phyloP scores from a whole-genome alignment of 2,329 filamentous ascomycete species.

The Verticillium nonalfalfae region DNA sequence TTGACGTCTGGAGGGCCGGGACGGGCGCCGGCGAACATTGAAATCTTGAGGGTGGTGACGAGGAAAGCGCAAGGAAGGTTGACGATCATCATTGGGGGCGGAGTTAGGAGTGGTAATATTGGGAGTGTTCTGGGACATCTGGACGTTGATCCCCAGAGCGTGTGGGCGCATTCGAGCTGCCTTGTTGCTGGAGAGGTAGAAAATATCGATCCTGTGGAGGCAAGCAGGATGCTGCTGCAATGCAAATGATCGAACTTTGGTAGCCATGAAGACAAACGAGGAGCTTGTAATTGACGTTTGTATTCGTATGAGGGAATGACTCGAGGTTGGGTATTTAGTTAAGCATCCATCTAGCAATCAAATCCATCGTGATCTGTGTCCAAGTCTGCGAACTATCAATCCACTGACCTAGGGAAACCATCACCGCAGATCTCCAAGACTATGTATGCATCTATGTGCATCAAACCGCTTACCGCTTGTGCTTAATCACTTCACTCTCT shows the following conservation, averaged over 20 bases:
- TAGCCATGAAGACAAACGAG: no score
- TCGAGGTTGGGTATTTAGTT: not conserved
- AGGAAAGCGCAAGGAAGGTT: slow-evolving; percentile 19
- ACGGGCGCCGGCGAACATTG: slow-evolving; percentile 30
- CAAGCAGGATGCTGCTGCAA: slow-evolving; percentile 3
- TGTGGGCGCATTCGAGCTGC: slow-evolving; percentile 45
- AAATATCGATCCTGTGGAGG: slow-evolving; percentile 19
- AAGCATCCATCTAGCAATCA: not conserved
- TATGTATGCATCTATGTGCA: not conserved
- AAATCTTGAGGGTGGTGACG: slow-evolving; percentile 28
- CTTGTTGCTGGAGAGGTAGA: slow-evolving; percentile 16
- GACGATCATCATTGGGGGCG: slow-evolving; percentile 47
- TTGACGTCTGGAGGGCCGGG: slow-evolving; percentile 47
- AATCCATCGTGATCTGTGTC: not conserved
- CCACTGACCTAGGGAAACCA: not conserved
- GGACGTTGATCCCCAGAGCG: slow-evolving; percentile 12
- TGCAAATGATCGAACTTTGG: not conserved
- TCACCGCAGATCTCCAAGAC: not conserved
- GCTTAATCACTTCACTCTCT: slow-evolving; percentile 6
- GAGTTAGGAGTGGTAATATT: slow-evolving; percentile 37
- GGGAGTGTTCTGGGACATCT: slow-evolving; percentile 19
- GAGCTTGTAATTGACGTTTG: not conserved
- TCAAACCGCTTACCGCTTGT: not conserved
- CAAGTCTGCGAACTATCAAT: not conserved
- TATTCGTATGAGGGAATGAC: not conserved